phyloP scores from a whole-genome alignment of 2,329 filamentous ascomycete species.

The Fusarium brachygibbosum region DNA sequence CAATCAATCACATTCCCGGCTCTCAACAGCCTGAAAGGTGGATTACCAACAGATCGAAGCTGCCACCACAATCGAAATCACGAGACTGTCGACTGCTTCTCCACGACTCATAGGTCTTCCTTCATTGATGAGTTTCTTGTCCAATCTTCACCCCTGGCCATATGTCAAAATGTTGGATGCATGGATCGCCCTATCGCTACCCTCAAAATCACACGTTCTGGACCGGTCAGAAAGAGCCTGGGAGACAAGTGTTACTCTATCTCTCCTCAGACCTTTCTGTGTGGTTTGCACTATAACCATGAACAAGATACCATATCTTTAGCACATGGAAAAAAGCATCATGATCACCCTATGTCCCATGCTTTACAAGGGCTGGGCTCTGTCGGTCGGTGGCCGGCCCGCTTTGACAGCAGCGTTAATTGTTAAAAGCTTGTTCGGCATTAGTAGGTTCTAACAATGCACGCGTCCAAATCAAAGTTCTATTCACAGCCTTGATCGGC shows the following conservation, averaged over 20 bases:
- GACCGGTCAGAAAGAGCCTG: slow-evolving; percentile 32
- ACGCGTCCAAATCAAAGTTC: slow-evolving; percentile 15
- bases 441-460: slow-evolving; percentile 11
- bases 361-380: background rate
- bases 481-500: slow-evolving; percentile 8
- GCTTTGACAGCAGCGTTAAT: slow-evolving; percentile 5
- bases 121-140: slow-evolving; percentile 11
- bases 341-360: slow-evolving; percentile 23
- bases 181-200: slow-evolving; percentile 30
- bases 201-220: slow-evolving; percentile 38
- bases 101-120: slow-evolving; percentile 19
- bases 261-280: slow-evolving; percentile 18
- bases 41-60: slow-evolving; percentile 10
- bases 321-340: background rate
- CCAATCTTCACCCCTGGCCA: slow-evolving; percentile 36
- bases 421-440: slow-evolving; percentile 7
- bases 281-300: slow-evolving; percentile 9
- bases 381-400: slow-evolving; percentile 1
- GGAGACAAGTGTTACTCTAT: slow-evolving; percentile 39
- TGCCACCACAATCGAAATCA: slow-evolving; percentile 28
- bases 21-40: slow-evolving; percentile 21
- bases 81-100: slow-evolving; percentile 26
- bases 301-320: slow-evolving; percentile 5
- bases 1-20: slow-evolving; percentile 24
- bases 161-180: slow-evolving; percentile 34